Conservation (phyloP, 192 early-diverging fungal species). For the Backusella liffmaniae region DNA sequence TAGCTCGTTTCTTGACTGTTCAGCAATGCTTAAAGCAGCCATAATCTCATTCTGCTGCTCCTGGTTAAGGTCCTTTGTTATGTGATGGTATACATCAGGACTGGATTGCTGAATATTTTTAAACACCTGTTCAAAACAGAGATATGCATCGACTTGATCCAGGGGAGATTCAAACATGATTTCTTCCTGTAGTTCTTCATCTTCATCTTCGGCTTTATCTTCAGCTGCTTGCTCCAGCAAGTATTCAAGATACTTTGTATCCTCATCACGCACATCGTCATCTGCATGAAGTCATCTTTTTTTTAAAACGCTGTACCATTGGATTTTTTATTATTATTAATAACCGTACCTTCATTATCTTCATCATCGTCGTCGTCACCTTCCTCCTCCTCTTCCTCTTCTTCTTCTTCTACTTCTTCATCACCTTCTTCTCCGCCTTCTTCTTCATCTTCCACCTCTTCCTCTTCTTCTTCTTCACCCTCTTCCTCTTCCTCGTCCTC, state of each 20-base stretch:
- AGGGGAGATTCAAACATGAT: slow-evolving; percentile 74
- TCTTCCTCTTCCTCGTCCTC: slow-evolving; percentile 46
- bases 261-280: slow-evolving; percentile 59
- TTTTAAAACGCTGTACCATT: not conserved
- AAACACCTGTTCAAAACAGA: slow-evolving; percentile 65
- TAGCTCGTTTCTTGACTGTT: slow-evolving; percentile 11
- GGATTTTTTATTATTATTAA: not conserved
- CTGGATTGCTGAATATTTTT: slow-evolving; percentile 50
- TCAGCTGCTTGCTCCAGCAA: slow-evolving; percentile 49
- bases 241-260: slow-evolving; percentile 58
- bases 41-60: slow-evolving; percentile 50
- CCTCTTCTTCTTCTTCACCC: slow-evolving; percentile 33
- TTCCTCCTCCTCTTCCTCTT: not conserved
- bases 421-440: slow-evolving; percentile 42
- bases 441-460: slow-evolving; percentile 3
- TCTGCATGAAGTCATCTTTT: slow-evolving; percentile 19
- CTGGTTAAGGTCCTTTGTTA: slow-evolving; percentile 48
- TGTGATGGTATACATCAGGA: slow-evolving; percentile 45
- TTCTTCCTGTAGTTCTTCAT: slow-evolving; percentile 70
- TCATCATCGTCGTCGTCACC: slow-evolving; percentile 16
- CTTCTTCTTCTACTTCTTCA: slow-evolving; percentile 44
- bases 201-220: slow-evolving; percentile 52
- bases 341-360: slow-evolving; percentile 24
- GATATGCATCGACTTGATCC: slow-evolving; percentile 72
- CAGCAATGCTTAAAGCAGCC: slow-evolving; percentile 41